These are phyloP conservation scores for Bryoglossum gracile DNA, from an alignment of 495 filamentous ascomycete genomes.

Conservation along the genomic window DNA sequence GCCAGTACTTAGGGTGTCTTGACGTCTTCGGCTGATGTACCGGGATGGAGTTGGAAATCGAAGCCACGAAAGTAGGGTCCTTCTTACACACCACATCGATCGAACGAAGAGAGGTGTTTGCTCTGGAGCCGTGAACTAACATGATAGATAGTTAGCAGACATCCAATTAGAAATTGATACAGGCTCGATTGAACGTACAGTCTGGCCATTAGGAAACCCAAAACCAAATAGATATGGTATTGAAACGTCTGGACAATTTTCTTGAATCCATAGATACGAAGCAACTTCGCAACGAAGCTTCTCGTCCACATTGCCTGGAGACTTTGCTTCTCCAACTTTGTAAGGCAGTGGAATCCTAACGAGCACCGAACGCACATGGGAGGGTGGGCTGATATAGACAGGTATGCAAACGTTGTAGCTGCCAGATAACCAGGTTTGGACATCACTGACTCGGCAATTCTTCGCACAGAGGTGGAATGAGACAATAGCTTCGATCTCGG, in stretches of 20 bases:
- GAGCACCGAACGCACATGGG: not conserved
- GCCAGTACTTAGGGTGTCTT: not conserved
- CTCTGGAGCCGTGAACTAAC: slow-evolving; percentile 2
- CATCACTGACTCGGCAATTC: not conserved
- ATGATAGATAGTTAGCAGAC: too few species aligned
- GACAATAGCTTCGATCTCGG: not conserved
- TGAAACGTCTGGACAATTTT: not conserved
- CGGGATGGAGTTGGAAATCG: not conserved
- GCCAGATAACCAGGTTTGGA: not conserved
- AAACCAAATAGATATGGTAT: not conserved
- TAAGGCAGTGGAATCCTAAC: not conserved
- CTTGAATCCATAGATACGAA: not conserved
- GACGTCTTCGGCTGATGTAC: not conserved
- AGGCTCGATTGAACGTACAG: not conserved
- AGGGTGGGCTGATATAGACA: not conserved
- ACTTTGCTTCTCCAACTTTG: not conserved
- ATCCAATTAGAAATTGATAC: not conserved
- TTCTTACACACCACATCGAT: not conserved
- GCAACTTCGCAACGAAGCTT: not conserved
- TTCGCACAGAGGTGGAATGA: not conserved
- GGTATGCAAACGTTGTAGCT: not conserved
- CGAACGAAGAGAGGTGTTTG: not conserved
- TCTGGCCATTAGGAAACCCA: not conserved
- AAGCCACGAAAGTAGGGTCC: not conserved
- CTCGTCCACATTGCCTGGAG: not conserved